Evolutionary conservation across 2,329 filamentous ascomycete genomes (phyloP), one percentile per base, ranked within the genome.

Genomic region (Cercospora zeae-maydis): DNA sequence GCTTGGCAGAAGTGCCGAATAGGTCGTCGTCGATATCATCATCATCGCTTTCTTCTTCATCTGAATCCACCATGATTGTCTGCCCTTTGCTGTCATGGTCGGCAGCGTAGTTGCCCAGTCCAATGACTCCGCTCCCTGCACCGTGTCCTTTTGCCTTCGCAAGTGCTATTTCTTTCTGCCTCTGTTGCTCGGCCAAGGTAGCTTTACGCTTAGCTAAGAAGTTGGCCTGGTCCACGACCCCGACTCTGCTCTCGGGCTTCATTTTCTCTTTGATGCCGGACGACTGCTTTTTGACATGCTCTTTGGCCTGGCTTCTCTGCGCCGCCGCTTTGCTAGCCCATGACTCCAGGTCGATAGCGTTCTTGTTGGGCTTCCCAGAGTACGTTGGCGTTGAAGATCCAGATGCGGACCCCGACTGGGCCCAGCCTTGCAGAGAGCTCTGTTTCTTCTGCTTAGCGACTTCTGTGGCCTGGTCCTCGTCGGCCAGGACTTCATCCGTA

Each of bases 1-100:
- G 79, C 78, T 77, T 78, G 42, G 76, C 75, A 33, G 74, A 66
- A 2, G 84, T 82, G 31, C 83, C 86, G 67, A 88, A 88, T 2
- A 92, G 84, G 11, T 90, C 88, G 39, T 88, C 87, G 62, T 88
- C 85, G 9, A 90, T 84, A 42, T 78, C 78, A n/a, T 78, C 78
- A 33, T 71, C 72, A n/a, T 74, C 73, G 31, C 72, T 71, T 8
- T 78, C 78, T 65, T 79, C 78, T 60, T 81, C 80, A 56, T 95
- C 92, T 2, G 86, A 88, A 5, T 85, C 88, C 45, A 97, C 91
- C 92, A 98, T 96, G 75, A 98, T 92, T 67, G 93, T 92, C 72
- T 88, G 90, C 66, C 90, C 90, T 66, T 84, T 83, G 1, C 85
- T 84, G 2, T 85, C 83, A 72, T 93, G 89, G 59, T 95, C 92